A percentile compares a stretch with the other conserved stretches of the same genome.
Evolutionary conservation across 1,284 basidiomycete species (phyloP).

Genomic region (Jaminaea rosea): DNA sequence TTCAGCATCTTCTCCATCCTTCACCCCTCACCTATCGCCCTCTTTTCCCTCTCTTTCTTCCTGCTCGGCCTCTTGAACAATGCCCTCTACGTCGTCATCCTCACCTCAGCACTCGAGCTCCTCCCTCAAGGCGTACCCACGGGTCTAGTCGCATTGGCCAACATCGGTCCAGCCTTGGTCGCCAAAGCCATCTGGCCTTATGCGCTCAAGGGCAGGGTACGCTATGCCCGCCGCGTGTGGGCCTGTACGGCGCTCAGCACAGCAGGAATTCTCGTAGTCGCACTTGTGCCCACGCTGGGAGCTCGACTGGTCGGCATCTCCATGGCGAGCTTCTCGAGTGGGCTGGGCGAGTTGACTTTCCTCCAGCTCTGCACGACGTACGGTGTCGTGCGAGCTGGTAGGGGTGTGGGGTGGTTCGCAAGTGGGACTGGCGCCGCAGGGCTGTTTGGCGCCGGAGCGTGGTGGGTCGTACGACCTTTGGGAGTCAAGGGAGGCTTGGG

Average conservation of each 20-base stretch:
- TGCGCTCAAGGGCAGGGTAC: conserved; percentile 30
- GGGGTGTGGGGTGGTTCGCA: conserved; percentile 41
- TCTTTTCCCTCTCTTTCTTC: conserved; percentile 38
- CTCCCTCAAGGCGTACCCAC: conserved; percentile 58
- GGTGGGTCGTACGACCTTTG: conserved; percentile 83
- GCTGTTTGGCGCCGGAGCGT: conserved; percentile 78
- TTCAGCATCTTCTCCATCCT: too few relatives aligned
- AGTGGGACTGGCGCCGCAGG: conserved; percentile 89
- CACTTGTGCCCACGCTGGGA: conserved; percentile 60
- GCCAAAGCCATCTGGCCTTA: conserved; percentile 94
- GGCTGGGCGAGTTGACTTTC: conserved; percentile 90
- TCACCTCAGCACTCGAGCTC: conserved; percentile 87
- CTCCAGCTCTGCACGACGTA: conserved; percentile 77
- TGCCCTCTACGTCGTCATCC: conserved; percentile 73
- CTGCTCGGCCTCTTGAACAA: conserved; percentile 49
- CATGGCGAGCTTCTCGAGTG: conserved; percentile 81
- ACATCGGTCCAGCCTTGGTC: conserved; percentile 48
- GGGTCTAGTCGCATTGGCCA: conserved; percentile 74
- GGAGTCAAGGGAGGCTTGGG: conserved; percentile 77
- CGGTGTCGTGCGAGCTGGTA: conserved; percentile 8
- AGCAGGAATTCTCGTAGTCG: conserved; percentile 56
- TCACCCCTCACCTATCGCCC: neutral
- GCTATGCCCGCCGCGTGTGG: conserved; percentile 26
- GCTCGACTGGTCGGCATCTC: conserved; percentile 76
- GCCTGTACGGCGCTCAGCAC: conserved; percentile 48